Conservation (phyloP, 768 basidiomycete species). For the Kwoniella shandongensis region DNA sequence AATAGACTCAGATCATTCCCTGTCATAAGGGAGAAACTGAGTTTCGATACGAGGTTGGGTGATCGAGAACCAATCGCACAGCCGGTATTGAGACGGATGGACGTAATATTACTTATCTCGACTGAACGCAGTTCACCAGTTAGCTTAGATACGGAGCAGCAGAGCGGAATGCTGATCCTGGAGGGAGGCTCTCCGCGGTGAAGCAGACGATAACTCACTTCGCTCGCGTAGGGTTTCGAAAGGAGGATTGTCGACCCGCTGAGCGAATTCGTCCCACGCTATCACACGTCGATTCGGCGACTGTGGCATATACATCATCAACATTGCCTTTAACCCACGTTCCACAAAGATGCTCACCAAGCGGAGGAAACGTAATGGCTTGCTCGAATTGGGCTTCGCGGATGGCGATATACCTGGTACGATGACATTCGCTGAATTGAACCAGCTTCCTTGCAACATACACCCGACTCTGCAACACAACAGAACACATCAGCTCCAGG, state of each 20-base stretch:
- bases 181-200: too few relatives aligned
- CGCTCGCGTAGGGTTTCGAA: constrained; percentile 35
- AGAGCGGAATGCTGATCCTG: not conserved
- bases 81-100: constrained; percentile 27
- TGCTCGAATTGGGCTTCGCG: constrained; percentile 24
- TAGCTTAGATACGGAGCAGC: not conserved
- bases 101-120: constrained; percentile 31
- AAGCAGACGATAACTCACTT: constrained; percentile 34
- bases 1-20: constrained; percentile 36
- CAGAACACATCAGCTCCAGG: not conserved
- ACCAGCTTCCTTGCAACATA: constrained; percentile 49
- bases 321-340: not conserved
- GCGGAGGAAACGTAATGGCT: constrained; percentile 39
- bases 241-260: constrained; percentile 24
- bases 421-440: constrained; percentile 35
- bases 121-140: constrained; percentile 23
- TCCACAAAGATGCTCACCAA: constrained; percentile 25
- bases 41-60: constrained; percentile 34
- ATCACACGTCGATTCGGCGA: constrained; percentile 37
- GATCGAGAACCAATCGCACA: constrained; percentile 41
- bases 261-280: constrained; percentile 40
- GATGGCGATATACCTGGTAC: constrained; percentile 20
- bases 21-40: constrained; percentile 42
- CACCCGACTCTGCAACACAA: constrained; percentile 31
- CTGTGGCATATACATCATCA: constrained; percentile 16